These are phyloP conservation scores for Clavispora phyllophila DNA, from an alignment of 805 yeast species.

Conservation along the genomic window DNA sequence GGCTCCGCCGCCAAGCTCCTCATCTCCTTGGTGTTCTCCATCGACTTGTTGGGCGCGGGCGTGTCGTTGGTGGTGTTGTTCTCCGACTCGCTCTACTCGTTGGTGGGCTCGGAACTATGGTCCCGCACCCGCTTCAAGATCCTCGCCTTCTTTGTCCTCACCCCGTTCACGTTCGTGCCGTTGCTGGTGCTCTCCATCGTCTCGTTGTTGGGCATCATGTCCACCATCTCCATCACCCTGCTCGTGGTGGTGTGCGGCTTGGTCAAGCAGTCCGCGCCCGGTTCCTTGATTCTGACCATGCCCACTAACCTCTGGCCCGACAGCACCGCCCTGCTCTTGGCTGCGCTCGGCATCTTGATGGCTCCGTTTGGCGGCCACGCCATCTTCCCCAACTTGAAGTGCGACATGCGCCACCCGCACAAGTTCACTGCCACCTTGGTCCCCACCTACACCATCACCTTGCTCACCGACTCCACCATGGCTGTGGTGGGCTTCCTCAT, in stretches of 20 bases:
- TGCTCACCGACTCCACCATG: slow-evolving; percentile 55
- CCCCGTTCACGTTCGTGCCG: slow-evolving; percentile 81
- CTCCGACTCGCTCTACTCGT: slow-evolving; percentile 67
- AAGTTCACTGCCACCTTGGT: slow-evolving; percentile 50
- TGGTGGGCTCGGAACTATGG: slow-evolving; percentile 31
- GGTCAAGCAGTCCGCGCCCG: slow-evolving; percentile 57
- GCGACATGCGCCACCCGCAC: slow-evolving; percentile 66
- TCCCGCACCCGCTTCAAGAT: slow-evolving; percentile 52
- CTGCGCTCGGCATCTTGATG: slow-evolving; percentile 63
- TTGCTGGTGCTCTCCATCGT: slow-evolving; percentile 65
- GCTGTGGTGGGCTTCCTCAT: slow-evolving; percentile 62
- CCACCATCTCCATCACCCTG: slow-evolving; percentile 61
- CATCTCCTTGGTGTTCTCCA: slow-evolving; percentile 67
- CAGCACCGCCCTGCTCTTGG: slow-evolving; percentile 44
- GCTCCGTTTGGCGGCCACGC: slow-evolving; percentile 89
- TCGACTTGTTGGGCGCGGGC: slow-evolving; percentile 77
- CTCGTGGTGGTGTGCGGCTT: slow-evolving; percentile 62
- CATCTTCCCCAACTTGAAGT: slow-evolving; percentile 66
- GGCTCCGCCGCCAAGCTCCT: slow-evolving; percentile 60
- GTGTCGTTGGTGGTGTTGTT: slow-evolving; percentile 77
- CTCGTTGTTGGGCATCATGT: slow-evolving; percentile 63
- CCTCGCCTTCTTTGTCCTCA: slow-evolving; percentile 61
- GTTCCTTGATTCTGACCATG: slow-evolving; percentile 63
- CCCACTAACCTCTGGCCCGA: slow-evolving; percentile 65
- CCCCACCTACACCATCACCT: slow-evolving; percentile 57